Evolutionary conservation across 2,329 filamentous ascomycete genomes (phyloP).

Genomic region (Fusarium dlaminii): DNA sequence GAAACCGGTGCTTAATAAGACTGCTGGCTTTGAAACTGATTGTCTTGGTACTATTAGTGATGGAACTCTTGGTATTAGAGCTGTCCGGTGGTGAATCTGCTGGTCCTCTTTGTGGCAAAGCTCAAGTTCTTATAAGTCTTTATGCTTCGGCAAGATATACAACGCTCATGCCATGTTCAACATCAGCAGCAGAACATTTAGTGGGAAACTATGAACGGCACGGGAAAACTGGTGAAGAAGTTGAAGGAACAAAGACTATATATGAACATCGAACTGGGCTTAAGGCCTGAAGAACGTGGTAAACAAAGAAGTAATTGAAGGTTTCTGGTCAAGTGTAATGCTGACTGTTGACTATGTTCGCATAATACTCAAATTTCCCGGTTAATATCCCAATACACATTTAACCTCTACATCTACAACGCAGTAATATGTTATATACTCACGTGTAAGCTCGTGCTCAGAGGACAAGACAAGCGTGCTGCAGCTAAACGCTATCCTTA

Average conservation of each 20-base stretch:
- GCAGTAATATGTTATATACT: too few species aligned
- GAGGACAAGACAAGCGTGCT: fast-evolving
- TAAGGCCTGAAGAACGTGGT: fast-evolving
- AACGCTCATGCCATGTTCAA: fast-evolving
- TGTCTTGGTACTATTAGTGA: background rate
- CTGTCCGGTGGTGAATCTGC: fast-evolving
- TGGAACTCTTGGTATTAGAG: background rate
- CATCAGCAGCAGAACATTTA: background rate
- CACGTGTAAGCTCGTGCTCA: too few species aligned
- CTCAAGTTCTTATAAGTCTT: fast-evolving
- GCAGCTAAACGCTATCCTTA: background rate
- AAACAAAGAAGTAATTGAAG: fast-evolving
- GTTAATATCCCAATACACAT: too few species aligned
- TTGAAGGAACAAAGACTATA: background rate
- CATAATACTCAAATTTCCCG: too few species aligned
- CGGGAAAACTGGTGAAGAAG: fast-evolving
- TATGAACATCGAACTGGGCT: background rate
- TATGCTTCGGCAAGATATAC: fast-evolving
- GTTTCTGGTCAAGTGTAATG: background rate
- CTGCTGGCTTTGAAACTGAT: background rate
- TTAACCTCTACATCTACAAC: too few species aligned
- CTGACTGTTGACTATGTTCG: background rate
- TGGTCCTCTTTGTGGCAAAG: fast-evolving
- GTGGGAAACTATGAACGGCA: fast-evolving
- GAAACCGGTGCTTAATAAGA: too few species aligned